Percentiles rank a stretch among this genome's conserved stretches.
Evolutionary conservation across 2,329 filamentous ascomycete species (phyloP).

Genomic region (Dryadomyces quercivorus): DNA sequence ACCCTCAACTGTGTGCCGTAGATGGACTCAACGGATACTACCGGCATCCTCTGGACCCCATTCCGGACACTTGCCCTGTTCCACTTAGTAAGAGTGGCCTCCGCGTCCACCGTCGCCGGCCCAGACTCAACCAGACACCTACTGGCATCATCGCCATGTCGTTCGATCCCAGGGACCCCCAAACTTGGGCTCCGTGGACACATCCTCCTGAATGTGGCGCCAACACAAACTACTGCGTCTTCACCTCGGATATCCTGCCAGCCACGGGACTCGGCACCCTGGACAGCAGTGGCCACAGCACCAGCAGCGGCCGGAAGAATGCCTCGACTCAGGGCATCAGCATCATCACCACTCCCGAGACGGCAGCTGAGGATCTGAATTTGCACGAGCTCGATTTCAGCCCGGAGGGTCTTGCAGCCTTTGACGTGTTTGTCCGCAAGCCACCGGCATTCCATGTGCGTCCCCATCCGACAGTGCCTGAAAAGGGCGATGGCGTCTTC

Average conservation of each 20-base stretch:
- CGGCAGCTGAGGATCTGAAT: conserved; percentile 15
- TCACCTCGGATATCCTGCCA: conserved; percentile 12
- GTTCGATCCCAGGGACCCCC: not conserved
- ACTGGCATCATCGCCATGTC: not conserved
- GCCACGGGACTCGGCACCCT: conserved; percentile 2
- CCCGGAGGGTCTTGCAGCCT: not conserved
- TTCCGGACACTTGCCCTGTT: not conserved
- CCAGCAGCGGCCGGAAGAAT: not conserved
- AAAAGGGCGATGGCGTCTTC: conserved; percentile 20
- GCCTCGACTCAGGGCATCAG: conserved; percentile 6
- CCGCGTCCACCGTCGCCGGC: conserved; percentile 4
- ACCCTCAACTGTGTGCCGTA: conserved; percentile 1
- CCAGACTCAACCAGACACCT: not conserved
- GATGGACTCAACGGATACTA: not conserved
- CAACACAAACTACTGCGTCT: conserved; percentile 15
- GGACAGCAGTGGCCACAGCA: conserved; percentile 2
- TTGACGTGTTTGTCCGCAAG: not conserved
- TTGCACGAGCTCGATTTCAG: conserved; percentile 1
- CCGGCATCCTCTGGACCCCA: not conserved
- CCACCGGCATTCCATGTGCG: not conserved
- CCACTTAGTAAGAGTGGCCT: conserved; percentile 1
- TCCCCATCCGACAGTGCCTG: not conserved
- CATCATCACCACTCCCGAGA: conserved; percentile 20
- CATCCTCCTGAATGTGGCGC: conserved; percentile 15
- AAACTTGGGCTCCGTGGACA: conserved; percentile 16